phyloP scores from a whole-genome alignment of 2,329 filamentous ascomycete species.

The Verticillium nonalfalfae region DNA sequence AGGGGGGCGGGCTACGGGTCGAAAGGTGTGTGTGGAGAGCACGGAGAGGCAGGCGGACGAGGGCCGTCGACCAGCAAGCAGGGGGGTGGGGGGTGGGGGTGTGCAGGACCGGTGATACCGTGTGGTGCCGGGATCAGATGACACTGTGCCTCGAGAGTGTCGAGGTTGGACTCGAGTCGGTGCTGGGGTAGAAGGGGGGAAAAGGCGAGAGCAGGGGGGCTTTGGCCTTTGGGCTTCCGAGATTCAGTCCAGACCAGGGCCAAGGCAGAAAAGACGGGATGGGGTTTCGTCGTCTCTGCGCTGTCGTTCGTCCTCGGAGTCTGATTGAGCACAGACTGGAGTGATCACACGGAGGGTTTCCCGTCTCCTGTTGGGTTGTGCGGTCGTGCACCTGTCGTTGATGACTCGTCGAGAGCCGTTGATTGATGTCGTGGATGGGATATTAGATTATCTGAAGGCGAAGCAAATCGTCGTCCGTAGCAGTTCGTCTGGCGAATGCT shows the following conservation, averaged over 20 bases:
- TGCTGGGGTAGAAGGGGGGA: neutral
- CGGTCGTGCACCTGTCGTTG: neutral
- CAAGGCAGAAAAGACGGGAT: neutral
- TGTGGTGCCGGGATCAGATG: conserved; percentile 1
- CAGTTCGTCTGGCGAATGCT: neutral
- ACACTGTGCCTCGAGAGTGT: neutral
- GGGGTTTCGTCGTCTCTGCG: neutral
- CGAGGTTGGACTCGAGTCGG: neutral
- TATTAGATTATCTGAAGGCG: conserved; percentile 3
- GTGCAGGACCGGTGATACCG: conserved; percentile 2
- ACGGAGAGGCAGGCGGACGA: conserved; percentile 8
- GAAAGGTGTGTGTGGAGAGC: conserved; percentile 4
- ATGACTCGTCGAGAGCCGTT: conserved; percentile 3
- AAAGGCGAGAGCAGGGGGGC: conserved; percentile 13
- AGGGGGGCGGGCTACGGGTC: conserved; percentile 5
- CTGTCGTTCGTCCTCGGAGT: neutral
- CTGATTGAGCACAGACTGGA: neutral
- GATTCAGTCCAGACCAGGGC: neutral
- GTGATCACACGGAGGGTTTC: neutral
- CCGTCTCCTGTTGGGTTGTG: neutral
- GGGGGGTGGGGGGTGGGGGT: conserved; percentile 9
- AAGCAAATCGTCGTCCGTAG: neutral
- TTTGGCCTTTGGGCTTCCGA: neutral
- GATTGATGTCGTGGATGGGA: neutral
- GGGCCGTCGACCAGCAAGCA: conserved; percentile 4